Evolutionary conservation across 257 asterid species (phyloP).

Genomic region (Parsonsia alboflavescens): DNA sequence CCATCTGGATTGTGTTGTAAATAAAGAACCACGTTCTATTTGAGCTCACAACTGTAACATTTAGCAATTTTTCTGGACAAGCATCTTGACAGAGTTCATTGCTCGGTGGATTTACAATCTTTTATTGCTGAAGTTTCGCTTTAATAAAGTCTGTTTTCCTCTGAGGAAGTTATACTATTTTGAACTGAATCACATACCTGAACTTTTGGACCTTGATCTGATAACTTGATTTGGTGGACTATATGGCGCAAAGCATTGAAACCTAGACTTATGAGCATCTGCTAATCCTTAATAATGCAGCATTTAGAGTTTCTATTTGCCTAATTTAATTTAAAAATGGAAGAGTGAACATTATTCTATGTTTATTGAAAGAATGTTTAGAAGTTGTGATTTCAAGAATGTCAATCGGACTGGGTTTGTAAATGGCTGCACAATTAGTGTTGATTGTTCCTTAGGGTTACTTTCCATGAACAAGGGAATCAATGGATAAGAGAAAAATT

Average conservation of each 20-base stretch:
- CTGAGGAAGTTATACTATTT: background rate
- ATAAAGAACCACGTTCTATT: too few relatives aligned
- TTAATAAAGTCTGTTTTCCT: background rate
- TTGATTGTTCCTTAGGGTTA: background rate
- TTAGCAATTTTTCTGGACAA: background rate
- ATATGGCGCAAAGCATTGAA: background rate
- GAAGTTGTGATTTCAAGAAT: background rate
- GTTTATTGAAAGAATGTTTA: background rate
- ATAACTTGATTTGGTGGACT: background rate
- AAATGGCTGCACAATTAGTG: background rate
- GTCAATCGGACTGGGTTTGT: background rate
- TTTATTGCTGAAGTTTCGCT: background rate
- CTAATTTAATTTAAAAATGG: background rate
- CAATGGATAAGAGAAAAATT: background rate
- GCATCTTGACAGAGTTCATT: background rate
- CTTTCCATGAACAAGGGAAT: background rate
- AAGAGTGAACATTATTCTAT: background rate
- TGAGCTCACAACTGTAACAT: background rate
- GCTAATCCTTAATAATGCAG: background rate
- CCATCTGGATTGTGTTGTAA: too few relatives aligned
- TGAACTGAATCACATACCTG: background rate
- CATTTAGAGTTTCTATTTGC: background rate
- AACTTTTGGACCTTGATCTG: background rate
- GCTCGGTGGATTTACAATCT: background rate
- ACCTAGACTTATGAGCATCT: background rate